Base-by-base conservation (phyloP, 371 early-diverging fungal genomes). In the Syncephalastrum racemosum region DNA sequence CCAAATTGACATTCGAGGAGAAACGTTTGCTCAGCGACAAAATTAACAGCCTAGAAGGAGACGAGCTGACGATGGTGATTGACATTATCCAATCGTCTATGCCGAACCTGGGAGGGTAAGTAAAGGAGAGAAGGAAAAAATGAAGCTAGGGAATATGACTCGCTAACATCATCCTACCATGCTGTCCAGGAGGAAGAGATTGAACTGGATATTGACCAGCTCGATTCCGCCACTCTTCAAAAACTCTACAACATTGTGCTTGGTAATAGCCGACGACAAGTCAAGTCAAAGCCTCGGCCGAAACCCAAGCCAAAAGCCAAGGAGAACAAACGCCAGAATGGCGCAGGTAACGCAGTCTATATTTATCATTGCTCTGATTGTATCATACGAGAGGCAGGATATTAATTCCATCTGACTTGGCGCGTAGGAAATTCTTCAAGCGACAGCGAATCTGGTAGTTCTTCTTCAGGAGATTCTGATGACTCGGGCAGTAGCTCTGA, bases 171-270 rank as follows among this genome's bases (percentile, higher is more conserved):
- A 27, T 20, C 19, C 20, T 13, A 25, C 44, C n/a, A 12, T 41
- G 13, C 6, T 53, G 4, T 8, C 14, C 44, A 41, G 44, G 54
- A 53, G n/a, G 54, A 42, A 51, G 95, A 93, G 67, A 91, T 96
- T 62, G 97, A 95, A 63, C 80, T 97, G 53, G 98, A 97, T 62
- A 95, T 97, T 67, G 94, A 94, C 59, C 73, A 91, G 0, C 73
- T 97, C 50, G 91, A 92, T 64, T 75, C 80, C 60, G 70, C 59
- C 16, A 94, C 95, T 13, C 77, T 96, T 41, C 84, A 83, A 67
- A 82, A 82, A 66, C 71, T 97, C 56, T 92, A 93, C 63, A 80
- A 89, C 55, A 93, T 90, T 70, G 96, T 94, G 10, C 75, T 70
- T 25, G 81, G 77, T 23, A 81, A 82, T 31, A 31, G 36, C 12